Base-by-base conservation (phyloP, 2,329 filamentous ascomycete genomes). In the Herpotrichia juniperi region DNA sequence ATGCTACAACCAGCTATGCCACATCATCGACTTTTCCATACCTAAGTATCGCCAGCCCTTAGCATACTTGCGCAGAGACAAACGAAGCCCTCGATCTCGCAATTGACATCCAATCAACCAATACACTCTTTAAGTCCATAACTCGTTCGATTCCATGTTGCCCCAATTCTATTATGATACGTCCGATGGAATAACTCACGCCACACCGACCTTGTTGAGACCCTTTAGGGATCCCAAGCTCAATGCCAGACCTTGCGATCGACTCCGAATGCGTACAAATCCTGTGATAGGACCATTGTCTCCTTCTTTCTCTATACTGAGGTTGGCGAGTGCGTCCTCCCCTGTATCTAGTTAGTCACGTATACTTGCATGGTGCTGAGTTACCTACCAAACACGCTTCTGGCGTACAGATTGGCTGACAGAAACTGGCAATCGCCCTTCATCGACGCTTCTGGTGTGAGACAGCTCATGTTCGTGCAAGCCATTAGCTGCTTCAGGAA, bases 401-500 rank as follows among this genome's bases (percentile, higher is more conserved):
- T 87, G 56, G 94, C 94, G 71, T 99, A 99, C 32, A 99, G 78
- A 69, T 99, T 99, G 17, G 94, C 94, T 71, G 93, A 97, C 74
- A 99, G 77, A 82, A 99, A 99, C 71, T 97, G 93, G 73, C 94
- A 99, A 68, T 99, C 94, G 46, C 94, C 94, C 81, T 96, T 93
- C 74, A 99, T 84, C 54, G 92, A 96, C 21, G 93, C 94, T 71
- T 97, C 94, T 2, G 94, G 94, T 6, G 94, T 99, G 67, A 99
- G 79, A 75, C 94, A 99, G 74, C 88, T 94, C 94, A 99, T 99
- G 77, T 99, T 97, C 48, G 94, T 99, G 74, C 90, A 93, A 56
- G 92, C 91, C 94, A 97, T 97, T 54, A 99, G 81, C 73, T 96
- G 89, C 63, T 91, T 88, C 59, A 99, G 79, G 85, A 99, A 99